Percentiles rank a stretch among this genome's conserved stretches.
Conservation (phyloP, 495 filamentous ascomycete genomes). For the Penicillium lagena region DNA sequence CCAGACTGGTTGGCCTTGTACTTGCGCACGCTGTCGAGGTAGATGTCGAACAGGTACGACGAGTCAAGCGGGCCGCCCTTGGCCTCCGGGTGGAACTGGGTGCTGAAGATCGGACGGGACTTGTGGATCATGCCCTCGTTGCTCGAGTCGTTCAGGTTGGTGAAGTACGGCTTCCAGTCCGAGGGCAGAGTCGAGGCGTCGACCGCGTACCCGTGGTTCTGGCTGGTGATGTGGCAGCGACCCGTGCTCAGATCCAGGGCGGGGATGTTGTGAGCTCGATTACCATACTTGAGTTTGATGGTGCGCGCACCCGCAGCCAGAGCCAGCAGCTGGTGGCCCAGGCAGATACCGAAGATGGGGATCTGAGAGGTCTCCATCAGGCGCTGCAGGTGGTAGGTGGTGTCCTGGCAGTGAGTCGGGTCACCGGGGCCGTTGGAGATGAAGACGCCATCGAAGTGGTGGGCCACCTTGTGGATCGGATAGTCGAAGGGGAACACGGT, state of each 20-base stretch:
- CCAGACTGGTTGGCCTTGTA: conserved; percentile 78
- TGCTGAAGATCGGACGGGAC: conserved; percentile 93
- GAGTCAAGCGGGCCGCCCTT: conserved; percentile 94
- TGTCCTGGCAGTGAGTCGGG: conserved; percentile 89
- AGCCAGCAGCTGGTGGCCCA: conserved; percentile 77
- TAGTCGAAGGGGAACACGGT: conserved; percentile 95
- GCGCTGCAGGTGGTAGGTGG: conserved; percentile 80
- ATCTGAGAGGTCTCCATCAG: conserved; percentile 86
- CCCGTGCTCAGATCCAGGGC: conserved; percentile 90
- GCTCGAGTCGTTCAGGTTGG: conserved; percentile 91
- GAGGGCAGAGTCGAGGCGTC: conserved; percentile 73
- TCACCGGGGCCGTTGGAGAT: conserved; percentile 96
- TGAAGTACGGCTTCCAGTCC: conserved; percentile 96
- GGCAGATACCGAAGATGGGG: conserved; percentile 95
- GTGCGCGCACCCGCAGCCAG: conserved; percentile 79
- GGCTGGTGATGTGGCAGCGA: conserved; percentile 94
- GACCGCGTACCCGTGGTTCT: conserved; percentile 98
- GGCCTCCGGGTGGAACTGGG: conserved; percentile 97
- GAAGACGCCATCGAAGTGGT: conserved; percentile 97
- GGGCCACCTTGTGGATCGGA: conserved; percentile 94
- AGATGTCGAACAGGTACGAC: conserved; percentile 91
- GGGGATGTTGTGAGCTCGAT: conserved; percentile 97
- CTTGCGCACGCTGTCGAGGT: conserved; percentile 78
- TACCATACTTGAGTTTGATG: conserved; percentile 95
- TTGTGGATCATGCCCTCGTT: conserved; percentile 97